Evolutionary conservation across 129 eudicot species (phyloP).

Genomic region (Centaurea solstitialis): DNA sequence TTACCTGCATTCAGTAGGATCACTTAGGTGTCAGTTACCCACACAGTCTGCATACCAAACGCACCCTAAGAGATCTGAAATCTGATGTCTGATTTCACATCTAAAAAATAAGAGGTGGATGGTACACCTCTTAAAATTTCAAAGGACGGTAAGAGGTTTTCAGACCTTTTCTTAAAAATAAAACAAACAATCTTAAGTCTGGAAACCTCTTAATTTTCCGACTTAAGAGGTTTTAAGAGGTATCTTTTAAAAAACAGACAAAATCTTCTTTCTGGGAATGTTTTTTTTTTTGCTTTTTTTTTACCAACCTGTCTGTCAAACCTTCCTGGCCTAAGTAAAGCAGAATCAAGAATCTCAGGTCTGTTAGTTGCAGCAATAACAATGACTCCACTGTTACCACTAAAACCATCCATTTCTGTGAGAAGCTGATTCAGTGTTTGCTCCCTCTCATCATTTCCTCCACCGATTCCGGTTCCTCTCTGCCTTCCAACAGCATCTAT

Average conservation of each 20-base stretch:
- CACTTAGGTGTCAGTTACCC: neutral
- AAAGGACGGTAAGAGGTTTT: no score
- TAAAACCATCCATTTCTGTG: conserved; percentile 87
- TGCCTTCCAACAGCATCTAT: conserved; percentile 86
- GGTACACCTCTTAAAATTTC: no score
- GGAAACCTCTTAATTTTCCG: no score
- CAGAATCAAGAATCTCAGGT: conserved; percentile 87
- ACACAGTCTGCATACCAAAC: no score
- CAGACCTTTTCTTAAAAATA: no score
- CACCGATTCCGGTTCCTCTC: conserved; percentile 87
- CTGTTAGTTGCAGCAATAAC: conserved; percentile 87
- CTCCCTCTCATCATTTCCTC: conserved; percentile 83
- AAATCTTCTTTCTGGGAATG: neutral
- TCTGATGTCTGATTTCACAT: no score
- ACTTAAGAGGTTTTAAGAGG: no score
- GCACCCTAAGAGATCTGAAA: no score
- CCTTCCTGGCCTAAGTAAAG: conserved; percentile 85
- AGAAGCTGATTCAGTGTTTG: conserved; percentile 72
- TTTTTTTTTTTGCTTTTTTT: neutral
- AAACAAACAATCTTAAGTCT: no score
- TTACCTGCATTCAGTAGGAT: conserved; percentile 40
- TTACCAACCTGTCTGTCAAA: conserved; percentile 79
- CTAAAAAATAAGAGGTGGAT: no score
- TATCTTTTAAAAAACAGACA: no score
- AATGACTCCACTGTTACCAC: conserved; percentile 67